Base-by-base conservation (phyloP, 2,329 filamentous ascomycete species). In the Didymella pinodella region DNA sequence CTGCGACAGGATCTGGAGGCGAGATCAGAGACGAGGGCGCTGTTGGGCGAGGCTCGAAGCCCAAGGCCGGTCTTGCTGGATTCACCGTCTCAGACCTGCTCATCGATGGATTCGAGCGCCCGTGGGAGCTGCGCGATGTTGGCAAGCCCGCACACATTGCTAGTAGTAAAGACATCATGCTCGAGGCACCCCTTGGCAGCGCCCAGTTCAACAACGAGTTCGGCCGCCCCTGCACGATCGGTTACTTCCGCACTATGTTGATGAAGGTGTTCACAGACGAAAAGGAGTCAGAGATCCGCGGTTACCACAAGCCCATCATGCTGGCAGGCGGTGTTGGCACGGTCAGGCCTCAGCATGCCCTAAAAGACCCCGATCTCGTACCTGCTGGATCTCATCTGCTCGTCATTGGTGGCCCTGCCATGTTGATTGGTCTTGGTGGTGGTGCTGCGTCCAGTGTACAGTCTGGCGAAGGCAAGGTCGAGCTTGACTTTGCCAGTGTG, bases 291-390 rank as follows among this genome's bases (percentile, higher is more conserved):
- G 92, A 96, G 66, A 85, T 92, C 72, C 86, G 94, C 67, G 95
- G 95, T 25, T 99, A 96, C 76, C 95, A 98, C 80, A 99, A 99
- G 81, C 95, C 95, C 10, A 97, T 97, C 77, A 96, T 97, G 92
- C 92, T 99, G 79, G 95, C 95, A 62, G 95, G 95, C 73, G 95
- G 95, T 74, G 87, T 98, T 34, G 95, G 95, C 48, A 97, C 91
- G 6, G 94, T 98, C 29, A 83, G 95, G 57, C 94, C 95, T 14
- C 89, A 94, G 69, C 91, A 97, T 73, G 94, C 95, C 2, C 83
- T 97, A 59, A 99, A 99, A 80, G 86, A 91, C 62, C 86, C 89
- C 8, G 83, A 86, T 12, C 83, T 91, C 62, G 95, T 99, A 18
- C 88, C 89, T 51, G 86, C 93, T 50, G 94, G 93, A n/a, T 93